A percentile compares a stretch with the other conserved stretches of the same genome.
Conservation (phyloP, 1,284 basidiomycete species). For the Pterulicium gracile region DNA sequence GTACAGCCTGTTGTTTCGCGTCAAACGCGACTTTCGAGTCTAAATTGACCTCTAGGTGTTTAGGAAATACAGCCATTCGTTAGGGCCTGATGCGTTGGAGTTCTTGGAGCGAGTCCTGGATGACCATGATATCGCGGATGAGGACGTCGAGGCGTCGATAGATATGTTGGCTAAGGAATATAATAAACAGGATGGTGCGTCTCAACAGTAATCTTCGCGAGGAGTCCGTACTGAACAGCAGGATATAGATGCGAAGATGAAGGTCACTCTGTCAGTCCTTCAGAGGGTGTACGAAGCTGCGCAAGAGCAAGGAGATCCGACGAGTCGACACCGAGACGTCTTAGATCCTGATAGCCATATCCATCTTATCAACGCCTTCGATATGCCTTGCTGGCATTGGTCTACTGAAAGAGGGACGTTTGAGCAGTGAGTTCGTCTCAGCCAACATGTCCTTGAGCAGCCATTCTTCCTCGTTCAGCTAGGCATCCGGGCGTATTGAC, state of each 20-base stretch:
- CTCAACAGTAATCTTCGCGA: too few species aligned
- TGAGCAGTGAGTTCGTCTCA: constrained; percentile 48
- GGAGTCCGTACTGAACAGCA: too few species aligned
- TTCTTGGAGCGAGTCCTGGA: constrained; percentile 61
- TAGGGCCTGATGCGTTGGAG: constrained; percentile 64
- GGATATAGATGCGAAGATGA: constrained; percentile 76
- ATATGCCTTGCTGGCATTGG: constrained; percentile 91
- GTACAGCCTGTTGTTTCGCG: constrained; percentile 19
- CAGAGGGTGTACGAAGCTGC: constrained; percentile 76
- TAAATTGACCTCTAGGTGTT: constrained; percentile 43
- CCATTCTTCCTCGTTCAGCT: constrained; percentile 14
- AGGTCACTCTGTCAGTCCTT: constrained; percentile 64
- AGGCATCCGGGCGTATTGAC: constrained; percentile 43
- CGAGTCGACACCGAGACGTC: constrained; percentile 46
- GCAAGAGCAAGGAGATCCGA: constrained; percentile 56
- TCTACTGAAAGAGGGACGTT: constrained; percentile 78
- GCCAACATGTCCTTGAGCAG: constrained; percentile 2
- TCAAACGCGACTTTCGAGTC: not conserved
- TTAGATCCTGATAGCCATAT: constrained; percentile 83
- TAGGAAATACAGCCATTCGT: constrained; percentile 73
- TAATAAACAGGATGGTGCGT: constrained; percentile 81
- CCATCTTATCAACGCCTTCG: constrained; percentile 81
- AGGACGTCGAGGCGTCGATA: constrained; percentile 69
- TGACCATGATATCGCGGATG: constrained; percentile 54
- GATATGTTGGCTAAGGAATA: constrained; percentile 85